These are phyloP conservation scores for Rhodotorula sp. DNA, from an alignment of 1,284 basidiomycete species.

Conservation along the genomic window DNA sequence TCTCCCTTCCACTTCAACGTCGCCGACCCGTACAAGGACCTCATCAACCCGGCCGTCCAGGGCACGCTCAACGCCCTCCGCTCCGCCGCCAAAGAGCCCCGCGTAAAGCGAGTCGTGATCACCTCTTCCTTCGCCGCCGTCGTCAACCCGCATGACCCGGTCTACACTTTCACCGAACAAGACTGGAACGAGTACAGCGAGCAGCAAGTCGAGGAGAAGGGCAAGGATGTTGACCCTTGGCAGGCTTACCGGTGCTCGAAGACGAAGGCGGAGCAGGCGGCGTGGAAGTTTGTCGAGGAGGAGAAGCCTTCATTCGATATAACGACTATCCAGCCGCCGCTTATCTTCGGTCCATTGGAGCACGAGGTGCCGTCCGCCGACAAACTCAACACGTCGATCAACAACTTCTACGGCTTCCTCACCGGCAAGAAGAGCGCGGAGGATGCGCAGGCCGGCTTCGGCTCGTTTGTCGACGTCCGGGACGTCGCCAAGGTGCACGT, in stretches of 20 bases:
- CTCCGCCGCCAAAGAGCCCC: constrained; percentile 44
- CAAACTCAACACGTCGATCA: constrained; percentile 39
- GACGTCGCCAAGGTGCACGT: constrained; percentile 50
- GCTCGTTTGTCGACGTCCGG: constrained; percentile 49
- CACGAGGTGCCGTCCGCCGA: constrained; percentile 38
- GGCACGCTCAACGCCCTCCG: constrained; percentile 52
- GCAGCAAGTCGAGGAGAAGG: constrained; percentile 39
- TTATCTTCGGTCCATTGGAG: constrained; percentile 32
- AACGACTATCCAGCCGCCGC: constrained; percentile 34
- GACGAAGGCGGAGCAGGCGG: constrained; percentile 42
- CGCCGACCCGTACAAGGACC: constrained; percentile 45
- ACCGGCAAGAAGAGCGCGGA: constrained; percentile 31
- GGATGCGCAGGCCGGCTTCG: constrained; percentile 33
- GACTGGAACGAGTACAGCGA: constrained; percentile 42
- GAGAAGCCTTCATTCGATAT: constrained; percentile 37
- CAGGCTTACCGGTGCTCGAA: constrained; percentile 37
- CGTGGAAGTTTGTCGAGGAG: constrained; percentile 42
- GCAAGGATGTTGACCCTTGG: constrained; percentile 31
- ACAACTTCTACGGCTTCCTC: constrained; percentile 39
- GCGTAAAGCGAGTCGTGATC: constrained; percentile 52
- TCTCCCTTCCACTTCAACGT: constrained; percentile 48
- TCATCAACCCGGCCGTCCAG: constrained; percentile 53
- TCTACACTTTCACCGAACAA: constrained; percentile 40
- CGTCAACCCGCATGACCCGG: constrained; percentile 32
- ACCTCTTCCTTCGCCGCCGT: constrained; percentile 51